A percentile compares a stretch with the other conserved stretches of the same genome.
phyloP scores from a whole-genome alignment of 2,329 filamentous ascomycete genomes.

The Rachicladosporium sp. region DNA sequence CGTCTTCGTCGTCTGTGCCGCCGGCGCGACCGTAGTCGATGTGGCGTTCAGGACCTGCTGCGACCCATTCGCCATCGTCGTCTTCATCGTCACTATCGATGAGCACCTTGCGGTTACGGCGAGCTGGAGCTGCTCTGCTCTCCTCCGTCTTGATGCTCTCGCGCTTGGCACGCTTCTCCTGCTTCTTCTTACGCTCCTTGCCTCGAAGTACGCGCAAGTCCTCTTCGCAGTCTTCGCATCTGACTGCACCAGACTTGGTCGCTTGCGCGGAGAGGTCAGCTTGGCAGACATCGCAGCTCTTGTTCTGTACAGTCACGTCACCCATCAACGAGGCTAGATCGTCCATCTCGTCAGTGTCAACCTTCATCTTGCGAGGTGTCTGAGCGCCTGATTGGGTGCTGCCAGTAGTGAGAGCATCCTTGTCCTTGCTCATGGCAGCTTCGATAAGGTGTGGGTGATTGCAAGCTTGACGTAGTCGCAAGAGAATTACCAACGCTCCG shows the following conservation, averaged over 20 bases:
- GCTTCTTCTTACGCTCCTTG: slow-evolving; percentile 26
- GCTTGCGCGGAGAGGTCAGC: slow-evolving; percentile 50
- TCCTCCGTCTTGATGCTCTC: slow-evolving; percentile 13
- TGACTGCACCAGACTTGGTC: slow-evolving; percentile 38
- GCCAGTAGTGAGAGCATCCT: slow-evolving; percentile 61
- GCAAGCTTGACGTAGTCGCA: slow-evolving; percentile 83
- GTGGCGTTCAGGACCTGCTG: slow-evolving; percentile 53
- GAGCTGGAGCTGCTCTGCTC: slow-evolving; percentile 24
- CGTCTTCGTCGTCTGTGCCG: slow-evolving; percentile 77
- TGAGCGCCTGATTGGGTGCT: slow-evolving; percentile 26
- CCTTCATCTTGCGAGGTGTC: slow-evolving; percentile 32
- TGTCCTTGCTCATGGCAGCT: slow-evolving; percentile 74
- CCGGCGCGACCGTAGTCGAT: slow-evolving; percentile 50
- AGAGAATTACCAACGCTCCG: slow-evolving; percentile 80
- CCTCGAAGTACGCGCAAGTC: slow-evolving; percentile 51
- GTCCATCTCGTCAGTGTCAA: slow-evolving; percentile 57
- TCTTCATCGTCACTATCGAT: slow-evolving; percentile 52
- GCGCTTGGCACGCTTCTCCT: slow-evolving; percentile 31
- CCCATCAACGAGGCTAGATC: slow-evolving; percentile 77
- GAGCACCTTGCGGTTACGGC: slow-evolving; percentile 44
- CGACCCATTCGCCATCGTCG: slow-evolving; percentile 62
- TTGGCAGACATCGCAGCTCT: slow-evolving; percentile 76
- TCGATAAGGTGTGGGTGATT: slow-evolving; percentile 86
- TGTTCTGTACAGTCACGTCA: slow-evolving; percentile 63
- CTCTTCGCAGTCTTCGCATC: slow-evolving; percentile 62